Evolutionary conservation across 257 asterid species (phyloP).

Genomic region (Euphrasia confusa): DNA sequence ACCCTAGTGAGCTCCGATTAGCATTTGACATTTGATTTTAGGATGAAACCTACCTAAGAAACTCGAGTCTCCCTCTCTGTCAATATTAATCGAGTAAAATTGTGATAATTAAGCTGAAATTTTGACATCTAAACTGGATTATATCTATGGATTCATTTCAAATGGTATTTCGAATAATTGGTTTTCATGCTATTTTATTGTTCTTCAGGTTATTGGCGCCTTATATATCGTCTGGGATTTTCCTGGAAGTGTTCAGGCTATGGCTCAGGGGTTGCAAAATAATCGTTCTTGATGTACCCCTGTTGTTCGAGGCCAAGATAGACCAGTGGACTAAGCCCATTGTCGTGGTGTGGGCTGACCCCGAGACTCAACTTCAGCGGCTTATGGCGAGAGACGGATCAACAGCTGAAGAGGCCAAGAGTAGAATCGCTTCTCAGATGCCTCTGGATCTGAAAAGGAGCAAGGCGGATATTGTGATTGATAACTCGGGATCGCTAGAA

Average conservation of each 20-base stretch:
- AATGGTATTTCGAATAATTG: background rate
- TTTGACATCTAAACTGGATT: background rate
- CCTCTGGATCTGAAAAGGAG: constrained; percentile 69
- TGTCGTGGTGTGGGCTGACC: constrained; percentile 85
- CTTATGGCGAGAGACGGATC: constrained; percentile 71
- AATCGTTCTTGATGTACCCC: constrained; percentile 86
- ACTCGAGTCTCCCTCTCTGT: too few relatives aligned
- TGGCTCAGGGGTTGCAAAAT: constrained; percentile 71
- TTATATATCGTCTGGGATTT: constrained; percentile 64
- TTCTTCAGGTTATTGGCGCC: constrained; percentile 74
- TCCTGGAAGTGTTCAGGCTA: constrained; percentile 60
- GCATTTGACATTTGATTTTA: too few relatives aligned
- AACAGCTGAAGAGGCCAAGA: constrained; percentile 60
- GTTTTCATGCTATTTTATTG: background rate
- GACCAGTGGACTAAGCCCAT: constrained; percentile 83
- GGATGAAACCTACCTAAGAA: too few relatives aligned
- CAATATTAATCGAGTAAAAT: too few relatives aligned
- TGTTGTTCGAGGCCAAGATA: constrained; percentile 86
- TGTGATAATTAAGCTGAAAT: background rate
- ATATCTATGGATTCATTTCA: background rate
- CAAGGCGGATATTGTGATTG: constrained; percentile 66
- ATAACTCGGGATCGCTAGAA: constrained; percentile 66
- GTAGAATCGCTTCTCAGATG: constrained; percentile 82
- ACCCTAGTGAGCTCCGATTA: too few relatives aligned
- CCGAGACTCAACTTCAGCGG: constrained; percentile 78